phyloP scores from a whole-genome alignment of 805 yeast genomes.

The Cyberlindnera maritima region DNA sequence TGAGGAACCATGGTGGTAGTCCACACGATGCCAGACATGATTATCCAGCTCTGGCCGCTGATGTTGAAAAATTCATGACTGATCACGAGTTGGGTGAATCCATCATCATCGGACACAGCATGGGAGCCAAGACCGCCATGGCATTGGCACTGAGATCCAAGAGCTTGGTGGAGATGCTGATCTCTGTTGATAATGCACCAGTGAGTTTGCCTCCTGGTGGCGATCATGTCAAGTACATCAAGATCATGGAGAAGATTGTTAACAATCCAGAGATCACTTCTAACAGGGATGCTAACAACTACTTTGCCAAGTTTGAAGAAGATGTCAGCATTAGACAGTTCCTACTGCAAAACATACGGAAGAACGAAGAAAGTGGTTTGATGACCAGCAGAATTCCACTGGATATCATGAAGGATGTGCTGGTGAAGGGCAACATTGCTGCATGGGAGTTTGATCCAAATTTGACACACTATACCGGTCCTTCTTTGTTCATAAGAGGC shows the following conservation, averaged over 20 bases:
- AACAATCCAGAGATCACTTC: conserved; percentile 43
- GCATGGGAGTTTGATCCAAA: conserved; percentile 71
- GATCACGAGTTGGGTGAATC: conserved; percentile 41
- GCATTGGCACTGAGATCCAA: conserved; percentile 73
- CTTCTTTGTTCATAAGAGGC: conserved; percentile 79
- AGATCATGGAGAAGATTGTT: conserved; percentile 56
- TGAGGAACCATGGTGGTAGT: conserved; percentile 91
- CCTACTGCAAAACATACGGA: conserved; percentile 63
- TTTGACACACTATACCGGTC: conserved; percentile 58
- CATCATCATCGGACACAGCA: conserved; percentile 74
- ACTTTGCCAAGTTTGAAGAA: conserved; percentile 61
- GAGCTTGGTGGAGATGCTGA: conserved; percentile 53
- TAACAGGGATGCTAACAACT: conserved; percentile 65
- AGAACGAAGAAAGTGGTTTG: conserved; percentile 34
- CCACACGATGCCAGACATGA: conserved; percentile 74
- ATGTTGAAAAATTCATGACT: conserved; percentile 69
- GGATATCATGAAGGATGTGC: conserved; percentile 58
- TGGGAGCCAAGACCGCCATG: conserved; percentile 97
- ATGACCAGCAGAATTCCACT: conserved; percentile 57
- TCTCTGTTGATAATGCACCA: conserved; percentile 91
- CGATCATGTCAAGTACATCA: conserved; percentile 65
- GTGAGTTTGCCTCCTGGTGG: conserved; percentile 56
- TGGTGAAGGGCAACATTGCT: conserved; percentile 65
- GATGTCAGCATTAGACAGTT: conserved; percentile 67
- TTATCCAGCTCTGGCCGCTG: conserved; percentile 80